Conservation (phyloP, 345 rosid species). For the Sonneratia caseolaris region DNA sequence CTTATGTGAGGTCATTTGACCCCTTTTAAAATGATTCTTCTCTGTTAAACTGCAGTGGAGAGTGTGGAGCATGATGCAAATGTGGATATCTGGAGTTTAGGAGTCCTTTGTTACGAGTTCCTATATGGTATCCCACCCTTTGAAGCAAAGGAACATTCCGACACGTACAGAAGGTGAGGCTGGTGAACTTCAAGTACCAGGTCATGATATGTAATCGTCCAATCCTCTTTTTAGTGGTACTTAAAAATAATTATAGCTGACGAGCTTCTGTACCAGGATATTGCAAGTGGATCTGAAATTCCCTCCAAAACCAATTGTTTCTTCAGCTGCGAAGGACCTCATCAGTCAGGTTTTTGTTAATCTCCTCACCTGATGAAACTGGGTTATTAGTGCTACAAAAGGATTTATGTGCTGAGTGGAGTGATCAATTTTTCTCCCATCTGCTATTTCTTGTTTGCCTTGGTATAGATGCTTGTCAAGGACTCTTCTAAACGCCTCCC, state of each 20-base stretch:
- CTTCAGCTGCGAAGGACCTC: constrained; percentile 87
- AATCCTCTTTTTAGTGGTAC: neutral
- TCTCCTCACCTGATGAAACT: neutral
- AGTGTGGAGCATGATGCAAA: constrained; percentile 94
- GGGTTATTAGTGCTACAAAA: too few relatives aligned
- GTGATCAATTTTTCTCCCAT: neutral
- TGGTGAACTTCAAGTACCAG: neutral
- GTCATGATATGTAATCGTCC: neutral
- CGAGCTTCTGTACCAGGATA: constrained; percentile 38
- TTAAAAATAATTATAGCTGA: neutral
- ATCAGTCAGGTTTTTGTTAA: constrained; percentile 56
- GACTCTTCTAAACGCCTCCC: constrained; percentile 75
- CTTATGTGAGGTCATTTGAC: neutral
- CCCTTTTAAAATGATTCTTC: neutral
- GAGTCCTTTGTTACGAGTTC: constrained; percentile 88
- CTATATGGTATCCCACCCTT: constrained; percentile 87
- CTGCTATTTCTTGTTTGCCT: neutral
- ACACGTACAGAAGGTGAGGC: constrained; percentile 75
- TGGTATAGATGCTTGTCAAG: constrained; percentile 86
- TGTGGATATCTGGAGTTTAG: constrained; percentile 98
- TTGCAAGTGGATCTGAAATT: constrained; percentile 94
- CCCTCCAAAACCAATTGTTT: constrained; percentile 76
- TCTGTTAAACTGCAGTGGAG: constrained; percentile 44
- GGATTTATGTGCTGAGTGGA: neutral
- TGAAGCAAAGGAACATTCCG: constrained; percentile 91